Base-by-base conservation (phyloP, 306 rosid species). In the Cucumis sativus region DNA sequence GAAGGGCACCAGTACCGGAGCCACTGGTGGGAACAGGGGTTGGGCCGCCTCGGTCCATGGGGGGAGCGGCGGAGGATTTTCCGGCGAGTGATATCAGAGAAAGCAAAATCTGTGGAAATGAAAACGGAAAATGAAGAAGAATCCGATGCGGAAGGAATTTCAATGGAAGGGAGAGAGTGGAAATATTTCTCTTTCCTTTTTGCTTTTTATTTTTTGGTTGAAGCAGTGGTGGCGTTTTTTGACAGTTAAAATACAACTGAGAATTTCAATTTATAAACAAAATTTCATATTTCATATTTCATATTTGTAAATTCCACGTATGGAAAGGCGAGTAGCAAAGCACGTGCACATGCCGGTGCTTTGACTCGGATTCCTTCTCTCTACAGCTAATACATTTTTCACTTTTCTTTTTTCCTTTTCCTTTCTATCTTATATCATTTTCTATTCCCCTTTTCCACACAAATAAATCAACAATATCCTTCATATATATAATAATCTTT, bases 11-110 rank as follows among this genome's bases (percentile, higher is more conserved):
- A 33, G 17, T 41, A 3, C 58, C 66, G 68, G 77, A 40, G 30
- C 76, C 83, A 15, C 82, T 78, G 79, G 82, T 5, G 84, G 84
- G 33, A 20, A 40, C 43, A 20, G 60, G 47, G 77, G 81, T 35
- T 20, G 83, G 76, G 79, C 86, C 81, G 86, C 86, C 85, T 37
- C 63, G 81, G 74, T 88, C 84, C 90, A 85, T 85, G 76, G 84
- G 78, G 78, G 61, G 81, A 33, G 33, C 69, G 35, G 21, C 37
- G 70, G 21, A 64, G 25, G n/a, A 12, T 21, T 23, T 70, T 45
- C 75, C 59, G 75, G 18, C 21, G 1, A 71, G 43, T 49, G 56
- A 43, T 25, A 49, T 25, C 59, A 71, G 37, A 21, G 55, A 70
- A 15, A 45, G 40, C 10, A 5, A 67, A 67, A 43, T 69, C 57